Evolutionary conservation across 78 protist genomes (phyloP).

Genomic region (Dictyostelium firmibasis): DNA sequence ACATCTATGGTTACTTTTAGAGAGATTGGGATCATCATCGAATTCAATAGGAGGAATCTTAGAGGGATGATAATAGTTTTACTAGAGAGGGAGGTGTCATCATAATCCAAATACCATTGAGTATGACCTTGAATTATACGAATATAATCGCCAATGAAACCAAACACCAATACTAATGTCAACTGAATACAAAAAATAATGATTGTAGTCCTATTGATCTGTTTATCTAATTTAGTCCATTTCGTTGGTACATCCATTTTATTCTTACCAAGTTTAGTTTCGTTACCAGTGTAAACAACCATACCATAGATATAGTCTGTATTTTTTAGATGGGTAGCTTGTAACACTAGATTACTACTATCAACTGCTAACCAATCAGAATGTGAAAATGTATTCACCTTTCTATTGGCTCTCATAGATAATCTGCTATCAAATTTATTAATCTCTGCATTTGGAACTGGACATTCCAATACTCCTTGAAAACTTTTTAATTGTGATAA

Average conservation of each 20-base stretch:
- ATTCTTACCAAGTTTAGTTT: slow-evolving; percentile 89
- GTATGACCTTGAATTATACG: background rate
- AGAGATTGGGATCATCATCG: slow-evolving; percentile 93
- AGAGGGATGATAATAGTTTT: slow-evolving; percentile 62
- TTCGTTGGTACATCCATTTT: slow-evolving; percentile 85
- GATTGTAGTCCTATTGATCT: slow-evolving; percentile 69
- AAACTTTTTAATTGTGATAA: background rate
- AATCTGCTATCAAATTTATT: slow-evolving; percentile 77
- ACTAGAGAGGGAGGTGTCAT: background rate
- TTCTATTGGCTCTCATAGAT: slow-evolving; percentile 5
- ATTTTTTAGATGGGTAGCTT: slow-evolving; percentile 80
- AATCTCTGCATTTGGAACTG: slow-evolving; percentile 87
- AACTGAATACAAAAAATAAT: slow-evolving; percentile 83
- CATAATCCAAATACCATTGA: slow-evolving; percentile 11
- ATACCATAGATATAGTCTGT: slow-evolving; percentile 77
- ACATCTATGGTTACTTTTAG: slow-evolving; percentile 91
- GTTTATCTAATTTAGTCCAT: slow-evolving; percentile 79
- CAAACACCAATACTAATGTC: slow-evolving; percentile 68
- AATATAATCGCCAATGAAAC: slow-evolving; percentile 72
- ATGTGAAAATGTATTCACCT: slow-evolving; percentile 11
- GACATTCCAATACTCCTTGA: slow-evolving; percentile 74
- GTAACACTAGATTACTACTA: slow-evolving; percentile 49
- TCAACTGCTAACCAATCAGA: slow-evolving; percentile 29
- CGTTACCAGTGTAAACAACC: slow-evolving; percentile 89
- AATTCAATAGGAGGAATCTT: slow-evolving; percentile 47